phyloP scores from a whole-genome alignment of 148 eudicot genomes.

The Gaultheria prostrata region DNA sequence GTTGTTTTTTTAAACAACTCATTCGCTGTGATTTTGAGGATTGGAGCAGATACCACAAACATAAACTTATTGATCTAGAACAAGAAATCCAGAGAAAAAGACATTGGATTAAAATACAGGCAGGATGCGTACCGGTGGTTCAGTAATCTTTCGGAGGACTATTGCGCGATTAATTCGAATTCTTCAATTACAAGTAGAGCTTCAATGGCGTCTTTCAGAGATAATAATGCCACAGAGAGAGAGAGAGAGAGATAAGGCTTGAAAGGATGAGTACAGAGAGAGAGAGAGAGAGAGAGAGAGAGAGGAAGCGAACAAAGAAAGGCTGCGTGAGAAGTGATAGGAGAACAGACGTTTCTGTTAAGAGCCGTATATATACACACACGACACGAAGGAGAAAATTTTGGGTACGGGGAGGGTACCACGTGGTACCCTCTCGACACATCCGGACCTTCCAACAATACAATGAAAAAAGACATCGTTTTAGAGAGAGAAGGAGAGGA shows the following conservation, averaged over 20 bases:
- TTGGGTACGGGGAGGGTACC: no score
- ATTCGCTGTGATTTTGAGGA: neutral
- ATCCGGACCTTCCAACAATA: no score
- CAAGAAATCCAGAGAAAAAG: neutral
- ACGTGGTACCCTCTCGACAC: no score
- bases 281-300: neutral
- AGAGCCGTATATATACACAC: no score
- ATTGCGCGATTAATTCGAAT: neutral
- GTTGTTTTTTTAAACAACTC: no score
- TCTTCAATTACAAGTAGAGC: neutral
- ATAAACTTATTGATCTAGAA: neutral
- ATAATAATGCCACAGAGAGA: neutral
- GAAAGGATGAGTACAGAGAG: no score
- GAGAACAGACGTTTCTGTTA: neutral
- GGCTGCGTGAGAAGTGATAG: neutral
- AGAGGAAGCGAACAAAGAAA: neutral
- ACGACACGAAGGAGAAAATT: no score
- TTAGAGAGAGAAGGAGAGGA: neutral
- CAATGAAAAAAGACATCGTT: neutral
- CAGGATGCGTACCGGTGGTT: neutral
- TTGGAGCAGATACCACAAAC: neutral
- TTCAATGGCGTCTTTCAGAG: constrained; percentile 10
- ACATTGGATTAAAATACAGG: neutral
- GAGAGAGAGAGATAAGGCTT: neutral
- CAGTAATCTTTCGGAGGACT: neutral